phyloP scores from a whole-genome alignment of 371 early-diverging fungal genomes.

The Apophysomyces sp. region DNA sequence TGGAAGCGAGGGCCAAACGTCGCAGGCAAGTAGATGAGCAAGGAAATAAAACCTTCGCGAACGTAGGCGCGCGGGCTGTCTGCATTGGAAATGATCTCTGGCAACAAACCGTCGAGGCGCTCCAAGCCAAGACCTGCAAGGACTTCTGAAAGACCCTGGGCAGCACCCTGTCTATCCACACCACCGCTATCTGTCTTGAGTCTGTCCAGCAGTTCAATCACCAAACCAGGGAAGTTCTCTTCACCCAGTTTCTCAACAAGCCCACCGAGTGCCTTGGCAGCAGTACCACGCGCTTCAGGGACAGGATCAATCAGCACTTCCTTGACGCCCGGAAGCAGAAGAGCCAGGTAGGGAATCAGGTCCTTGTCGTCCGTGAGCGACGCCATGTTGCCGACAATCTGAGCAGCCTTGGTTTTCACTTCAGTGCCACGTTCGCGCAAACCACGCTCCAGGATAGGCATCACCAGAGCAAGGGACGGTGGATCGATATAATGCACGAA shows the following conservation, averaged over 20 bases:
- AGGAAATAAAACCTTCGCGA: constrained; percentile 95
- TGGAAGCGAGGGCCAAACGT: constrained; percentile 91
- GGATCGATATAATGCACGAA: constrained; percentile 98
- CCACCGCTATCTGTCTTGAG: constrained; percentile 87
- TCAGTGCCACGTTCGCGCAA: constrained; percentile 87
- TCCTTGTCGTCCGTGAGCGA: constrained; percentile 90
- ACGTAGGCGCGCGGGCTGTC: constrained; percentile 73
- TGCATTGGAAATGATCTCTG: constrained; percentile 86
- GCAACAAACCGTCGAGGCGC: constrained; percentile 86
- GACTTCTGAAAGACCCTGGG: constrained; percentile 95
- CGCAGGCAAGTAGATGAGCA: constrained; percentile 93
- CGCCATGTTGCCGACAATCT: constrained; percentile 97
- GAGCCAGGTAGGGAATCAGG: constrained; percentile 81
- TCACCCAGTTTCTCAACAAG: constrained; percentile 93
- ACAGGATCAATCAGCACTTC: constrained; percentile 94
- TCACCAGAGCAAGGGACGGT: constrained; percentile 92
- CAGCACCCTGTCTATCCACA: constrained; percentile 96
- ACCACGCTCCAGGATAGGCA: constrained; percentile 94
- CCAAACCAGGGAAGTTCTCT: constrained; percentile 88
- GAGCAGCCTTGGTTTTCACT: constrained; percentile 91
- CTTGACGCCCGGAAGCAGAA: constrained; percentile 85
- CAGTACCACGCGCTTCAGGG: constrained; percentile 92
- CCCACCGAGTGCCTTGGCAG: constrained; percentile 92
- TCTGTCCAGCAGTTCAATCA: constrained; percentile 79
- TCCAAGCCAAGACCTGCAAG: constrained; percentile 88